Percentiles rank a stretch among this genome's conserved stretches.
These are phyloP conservation scores for Curvularia sp. DNA, from an alignment of 2,329 filamentous ascomycete species.

Conservation along the genomic window DNA sequence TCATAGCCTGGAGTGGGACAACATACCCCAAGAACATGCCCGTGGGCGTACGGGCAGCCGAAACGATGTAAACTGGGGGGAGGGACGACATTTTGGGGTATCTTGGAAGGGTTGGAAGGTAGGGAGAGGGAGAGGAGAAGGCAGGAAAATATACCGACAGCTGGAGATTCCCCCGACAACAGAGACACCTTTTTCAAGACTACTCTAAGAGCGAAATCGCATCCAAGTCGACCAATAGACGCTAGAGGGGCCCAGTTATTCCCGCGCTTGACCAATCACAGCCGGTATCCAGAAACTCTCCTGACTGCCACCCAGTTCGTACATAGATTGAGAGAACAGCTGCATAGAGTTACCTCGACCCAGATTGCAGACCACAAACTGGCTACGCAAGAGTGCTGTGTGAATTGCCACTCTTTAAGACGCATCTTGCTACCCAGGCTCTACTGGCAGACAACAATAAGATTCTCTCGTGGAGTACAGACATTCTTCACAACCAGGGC, in stretches of 20 bases:
- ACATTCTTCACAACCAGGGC: conserved; percentile 14
- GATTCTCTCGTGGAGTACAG: background rate
- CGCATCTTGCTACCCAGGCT: no score
- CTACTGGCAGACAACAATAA: background rate
- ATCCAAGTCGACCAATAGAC: background rate
- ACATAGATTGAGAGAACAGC: background rate
- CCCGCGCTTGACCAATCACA: background rate
- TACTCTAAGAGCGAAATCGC: conserved; percentile 7
- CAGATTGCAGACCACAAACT: background rate
- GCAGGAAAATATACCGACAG: conserved; percentile 6
- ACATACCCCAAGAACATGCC: conserved; percentile 92
- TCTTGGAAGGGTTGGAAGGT: conserved; percentile 13
- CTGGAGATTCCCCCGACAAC: conserved; percentile 6
- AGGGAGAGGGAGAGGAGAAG: conserved; percentile 12
- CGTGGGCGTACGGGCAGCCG: conserved; percentile 85
- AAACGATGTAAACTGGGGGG: conserved; percentile 94
- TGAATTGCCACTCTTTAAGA: background rate
- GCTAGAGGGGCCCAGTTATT: background rate
- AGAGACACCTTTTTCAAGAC: conserved; percentile 28
- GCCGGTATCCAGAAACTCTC: background rate
- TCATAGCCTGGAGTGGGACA: conserved; percentile 18
- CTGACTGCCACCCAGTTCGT: background rate
- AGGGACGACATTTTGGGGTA: conserved; percentile 73
- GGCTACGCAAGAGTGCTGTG: background rate
- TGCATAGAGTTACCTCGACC: background rate